Conservation (phyloP, 2,329 filamentous ascomycete genomes). For the Endoconidiophora laricicola region DNA sequence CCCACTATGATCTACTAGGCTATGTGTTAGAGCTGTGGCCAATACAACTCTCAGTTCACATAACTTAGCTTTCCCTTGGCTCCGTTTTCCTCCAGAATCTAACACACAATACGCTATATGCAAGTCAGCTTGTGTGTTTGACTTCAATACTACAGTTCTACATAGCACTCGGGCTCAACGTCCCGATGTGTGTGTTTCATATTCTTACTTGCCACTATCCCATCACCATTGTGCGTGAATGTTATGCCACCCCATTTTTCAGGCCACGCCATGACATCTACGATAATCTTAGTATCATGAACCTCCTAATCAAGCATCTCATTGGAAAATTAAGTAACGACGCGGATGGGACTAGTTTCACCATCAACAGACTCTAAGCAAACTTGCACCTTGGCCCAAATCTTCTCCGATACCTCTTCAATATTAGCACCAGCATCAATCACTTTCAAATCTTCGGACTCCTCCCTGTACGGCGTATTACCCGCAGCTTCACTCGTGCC, state of each 20-base stretch:
- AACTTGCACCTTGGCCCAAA: constrained; percentile 33
- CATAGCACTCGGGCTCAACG: constrained; percentile 19
- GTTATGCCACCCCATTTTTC: too few species aligned
- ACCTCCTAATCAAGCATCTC: too few species aligned
- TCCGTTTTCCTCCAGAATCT: background rate
- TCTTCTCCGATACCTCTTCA: constrained; percentile 38
- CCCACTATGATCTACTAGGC: too few species aligned
- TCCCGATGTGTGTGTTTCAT: constrained; percentile 11
- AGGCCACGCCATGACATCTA: too few species aligned
- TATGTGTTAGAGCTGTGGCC: background rate
- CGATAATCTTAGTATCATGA: too few species aligned
- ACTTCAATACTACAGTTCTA: too few species aligned
- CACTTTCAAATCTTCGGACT: constrained; percentile 36
- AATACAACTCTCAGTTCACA: background rate
- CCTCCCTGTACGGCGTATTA: constrained; percentile 25
- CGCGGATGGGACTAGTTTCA: constrained; percentile 29
- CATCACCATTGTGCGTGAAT: background rate
- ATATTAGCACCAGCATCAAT: constrained; percentile 36
- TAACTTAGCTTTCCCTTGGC: background rate
- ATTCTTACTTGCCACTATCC: background rate
- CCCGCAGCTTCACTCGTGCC: background rate
- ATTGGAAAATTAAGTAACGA: constrained; percentile 18
- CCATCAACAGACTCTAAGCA: constrained; percentile 16
- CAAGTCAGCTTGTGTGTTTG: background rate
- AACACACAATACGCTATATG: background rate